A percentile compares a stretch with the other conserved stretches of the same genome.
Conservation (phyloP, 2,329 filamentous ascomycete genomes). For the Penicillium digitatum region DNA sequence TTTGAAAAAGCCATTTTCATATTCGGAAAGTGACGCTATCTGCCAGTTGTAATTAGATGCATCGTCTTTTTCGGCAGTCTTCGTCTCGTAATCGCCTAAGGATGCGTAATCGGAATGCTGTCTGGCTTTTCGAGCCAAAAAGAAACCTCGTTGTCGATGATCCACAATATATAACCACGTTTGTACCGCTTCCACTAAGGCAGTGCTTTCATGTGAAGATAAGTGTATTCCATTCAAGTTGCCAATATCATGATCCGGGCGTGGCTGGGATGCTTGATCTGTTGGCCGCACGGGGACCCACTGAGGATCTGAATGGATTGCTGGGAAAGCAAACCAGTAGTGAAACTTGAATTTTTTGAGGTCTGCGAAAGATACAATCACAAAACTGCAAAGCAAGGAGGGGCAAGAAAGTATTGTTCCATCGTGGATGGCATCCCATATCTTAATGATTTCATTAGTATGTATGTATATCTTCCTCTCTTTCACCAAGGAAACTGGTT, state of each 20-base stretch:
- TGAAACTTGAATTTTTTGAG: constrained; percentile 96
- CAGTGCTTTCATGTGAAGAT: constrained; percentile 65
- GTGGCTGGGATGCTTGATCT: constrained; percentile 21
- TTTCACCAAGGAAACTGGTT: background rate
- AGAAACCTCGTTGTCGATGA: constrained; percentile 85
- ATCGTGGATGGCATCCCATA: constrained; percentile 97
- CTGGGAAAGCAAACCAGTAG: constrained; percentile 98
- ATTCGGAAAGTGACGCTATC: constrained; percentile 69
- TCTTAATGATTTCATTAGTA: constrained; percentile 51
- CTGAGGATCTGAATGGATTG: constrained; percentile 78
- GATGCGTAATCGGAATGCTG: constrained; percentile 1
- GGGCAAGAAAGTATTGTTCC: constrained; percentile 94
- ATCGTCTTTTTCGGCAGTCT: background rate
- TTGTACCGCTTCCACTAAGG: constrained; percentile 75
- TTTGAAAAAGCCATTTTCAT: constrained; percentile 84
- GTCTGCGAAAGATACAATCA: constrained; percentile 87
- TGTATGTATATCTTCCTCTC: constrained; percentile 7
- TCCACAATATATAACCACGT: constrained; percentile 85
- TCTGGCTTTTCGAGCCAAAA: constrained; percentile 65
- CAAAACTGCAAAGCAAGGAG: constrained; percentile 83
- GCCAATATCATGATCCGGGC: constrained; percentile 3
- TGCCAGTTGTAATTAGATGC: constrained; percentile 55
- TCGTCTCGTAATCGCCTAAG: background rate
- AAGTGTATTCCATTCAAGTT: constrained; percentile 43
- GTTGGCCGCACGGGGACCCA: constrained; percentile 61